These are phyloP conservation scores for Phragmites australis DNA, from an alignment of 176 grass and related monocot genomes.

Conservation along the genomic window DNA sequence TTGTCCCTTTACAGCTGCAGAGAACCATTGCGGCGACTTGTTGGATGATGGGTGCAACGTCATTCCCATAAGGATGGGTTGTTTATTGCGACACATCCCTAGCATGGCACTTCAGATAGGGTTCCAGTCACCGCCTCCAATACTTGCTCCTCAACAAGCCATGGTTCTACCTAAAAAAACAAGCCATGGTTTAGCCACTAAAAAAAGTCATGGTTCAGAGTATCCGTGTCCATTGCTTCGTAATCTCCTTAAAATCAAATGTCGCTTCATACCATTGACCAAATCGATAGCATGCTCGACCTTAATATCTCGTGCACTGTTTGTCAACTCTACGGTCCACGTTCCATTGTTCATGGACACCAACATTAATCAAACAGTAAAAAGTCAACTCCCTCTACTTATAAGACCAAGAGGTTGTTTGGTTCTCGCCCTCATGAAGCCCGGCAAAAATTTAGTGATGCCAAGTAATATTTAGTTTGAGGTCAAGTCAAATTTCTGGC, in stretches of 20 bases:
- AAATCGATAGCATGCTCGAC: neutral
- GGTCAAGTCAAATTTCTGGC: too few relatives aligned
- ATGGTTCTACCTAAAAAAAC: too few relatives aligned
- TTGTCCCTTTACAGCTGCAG: constrained; percentile 33
- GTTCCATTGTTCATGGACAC: neutral
- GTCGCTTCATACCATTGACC: neutral
- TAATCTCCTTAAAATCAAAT: neutral
- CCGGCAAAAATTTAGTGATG: too few relatives aligned
- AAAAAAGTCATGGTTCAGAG: constrained; percentile 15
- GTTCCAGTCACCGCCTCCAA: neutral
- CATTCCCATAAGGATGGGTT: constrained; percentile 11
- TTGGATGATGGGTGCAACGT: constrained; percentile 41
- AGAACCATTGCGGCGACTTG: neutral
- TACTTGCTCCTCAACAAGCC: neutral
- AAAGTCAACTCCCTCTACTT: neutral
- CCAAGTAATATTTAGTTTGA: too few relatives aligned
- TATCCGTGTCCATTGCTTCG: neutral
- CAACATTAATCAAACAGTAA: neutral
- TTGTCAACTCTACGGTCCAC: neutral
- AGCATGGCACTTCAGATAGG: constrained; percentile 11
- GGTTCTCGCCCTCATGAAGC: too few relatives aligned
- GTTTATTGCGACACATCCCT: constrained; percentile 12
- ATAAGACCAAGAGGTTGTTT: neutral
- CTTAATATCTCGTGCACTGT: neutral
- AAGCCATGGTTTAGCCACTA: constrained; percentile 20